These are phyloP conservation scores for Cinchona pubescens DNA, from an alignment of 257 asterid species.

Conservation along the genomic window DNA sequence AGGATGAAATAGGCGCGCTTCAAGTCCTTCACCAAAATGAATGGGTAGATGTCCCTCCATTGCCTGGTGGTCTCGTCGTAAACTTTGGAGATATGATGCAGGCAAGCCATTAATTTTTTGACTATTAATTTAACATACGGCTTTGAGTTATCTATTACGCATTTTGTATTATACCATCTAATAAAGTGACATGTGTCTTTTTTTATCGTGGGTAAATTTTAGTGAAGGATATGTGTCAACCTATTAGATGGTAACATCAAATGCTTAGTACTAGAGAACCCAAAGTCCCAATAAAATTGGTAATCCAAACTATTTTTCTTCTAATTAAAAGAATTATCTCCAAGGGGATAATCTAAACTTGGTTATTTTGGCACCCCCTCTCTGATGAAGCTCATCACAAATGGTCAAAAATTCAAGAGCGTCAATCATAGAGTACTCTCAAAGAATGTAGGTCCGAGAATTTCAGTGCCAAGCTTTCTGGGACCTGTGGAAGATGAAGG, in stretches of 20 bases:
- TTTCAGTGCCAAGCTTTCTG: constrained; percentile 37
- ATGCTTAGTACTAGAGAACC: no score
- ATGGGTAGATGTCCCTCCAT: constrained; percentile 48
- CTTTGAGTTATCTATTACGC: background rate
- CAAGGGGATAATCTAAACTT: constrained; percentile 14
- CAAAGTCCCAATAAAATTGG: no score
- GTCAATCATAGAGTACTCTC: constrained; percentile 32
- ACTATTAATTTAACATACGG: no score
- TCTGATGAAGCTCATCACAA: constrained; percentile 30
- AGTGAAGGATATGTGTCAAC: no score
- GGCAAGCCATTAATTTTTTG: constrained; percentile 14
- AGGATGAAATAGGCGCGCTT: constrained; percentile 47
- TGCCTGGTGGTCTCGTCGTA: constrained; percentile 41
- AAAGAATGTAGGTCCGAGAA: constrained; percentile 31
- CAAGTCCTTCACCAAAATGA: constrained; percentile 40
- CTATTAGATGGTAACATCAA: no score
- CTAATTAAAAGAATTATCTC: no score
- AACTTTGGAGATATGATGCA: constrained; percentile 48
- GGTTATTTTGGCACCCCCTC: no score
- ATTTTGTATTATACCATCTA: no score
- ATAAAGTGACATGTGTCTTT: no score
- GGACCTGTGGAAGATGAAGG: constrained; percentile 20
- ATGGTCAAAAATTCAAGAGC: constrained; percentile 32
- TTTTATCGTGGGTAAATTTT: no score
- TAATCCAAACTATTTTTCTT: no score